phyloP scores from a whole-genome alignment of 805 yeast species.

The Kuraishia floccosa region DNA sequence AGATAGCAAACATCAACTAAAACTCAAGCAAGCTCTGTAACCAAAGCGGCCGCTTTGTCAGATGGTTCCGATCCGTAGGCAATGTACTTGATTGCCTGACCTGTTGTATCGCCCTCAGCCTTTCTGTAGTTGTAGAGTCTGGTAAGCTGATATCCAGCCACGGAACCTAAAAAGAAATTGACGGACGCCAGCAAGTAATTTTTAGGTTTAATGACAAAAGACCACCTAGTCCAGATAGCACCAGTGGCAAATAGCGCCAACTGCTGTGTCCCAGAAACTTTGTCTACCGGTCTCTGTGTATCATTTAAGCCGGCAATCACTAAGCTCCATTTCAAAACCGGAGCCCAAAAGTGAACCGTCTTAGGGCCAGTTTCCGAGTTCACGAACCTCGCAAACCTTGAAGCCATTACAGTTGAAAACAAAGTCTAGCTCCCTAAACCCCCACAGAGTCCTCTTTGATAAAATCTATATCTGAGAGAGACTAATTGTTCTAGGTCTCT shows the following conservation, averaged over 20 bases:
- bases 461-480: too few relatives aligned
- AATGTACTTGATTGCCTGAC: conserved; percentile 49
- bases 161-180: conserved; percentile 84
- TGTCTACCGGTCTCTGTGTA: conserved; percentile 82
- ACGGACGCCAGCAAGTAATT: conserved; percentile 84
- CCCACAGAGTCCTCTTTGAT: too few relatives aligned
- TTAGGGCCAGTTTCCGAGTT: conserved; percentile 90
- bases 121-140: conserved; percentile 51
- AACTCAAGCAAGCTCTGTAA: too few relatives aligned
- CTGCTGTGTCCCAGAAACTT: conserved; percentile 83
- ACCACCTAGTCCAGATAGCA: conserved; percentile 97
- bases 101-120: conserved; percentile 45
- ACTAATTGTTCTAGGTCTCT: too few relatives aligned
- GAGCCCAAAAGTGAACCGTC: conserved; percentile 95
- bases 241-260: conserved; percentile 85
- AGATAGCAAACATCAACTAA: too few relatives aligned
- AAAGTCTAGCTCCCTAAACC: too few relatives aligned
- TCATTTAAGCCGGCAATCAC: conserved; percentile 90
- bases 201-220: conserved; percentile 83
- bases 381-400: conserved; percentile 59
- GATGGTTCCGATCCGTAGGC: conserved; percentile 27
- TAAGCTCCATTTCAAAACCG: conserved; percentile 57
- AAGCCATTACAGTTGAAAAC: too few relatives aligned
- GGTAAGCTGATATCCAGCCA: conserved; percentile 74
- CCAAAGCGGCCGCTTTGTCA: not conserved